Base-by-base conservation (phyloP, 495 filamentous ascomycete genomes). In the Hypoxylon intermedium region DNA sequence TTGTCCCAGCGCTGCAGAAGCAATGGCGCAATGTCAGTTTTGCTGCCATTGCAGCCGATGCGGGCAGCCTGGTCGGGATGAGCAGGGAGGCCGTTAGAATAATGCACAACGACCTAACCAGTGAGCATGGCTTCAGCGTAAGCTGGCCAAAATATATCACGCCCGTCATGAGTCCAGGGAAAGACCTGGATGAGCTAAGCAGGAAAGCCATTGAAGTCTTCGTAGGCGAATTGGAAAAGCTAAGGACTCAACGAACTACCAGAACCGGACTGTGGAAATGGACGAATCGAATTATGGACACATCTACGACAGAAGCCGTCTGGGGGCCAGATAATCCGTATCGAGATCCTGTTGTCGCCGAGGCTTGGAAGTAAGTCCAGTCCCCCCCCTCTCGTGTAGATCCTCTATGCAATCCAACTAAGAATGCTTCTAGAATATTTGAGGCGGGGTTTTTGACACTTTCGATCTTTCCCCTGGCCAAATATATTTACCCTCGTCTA, bases 21-120 rank as follows among this genome's bases (percentile, higher is more conserved):
- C 60, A 68, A 44, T 68, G 65, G 65, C 55, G 56, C 20, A 36
- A 16, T 24, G 20, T 68, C 28, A 65, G 60, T 60, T 65, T 68
- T 21, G 60, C 55, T 9, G 28, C 60, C 0, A 40, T 68, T 11
- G 52, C 65, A 0, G 65, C 60, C 20, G 52, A 46, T 12, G 55
- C 53, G 9, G 65, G 56, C 26, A 42, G 2, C 20, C 7, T 47
- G 1, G 38, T 65, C 6, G 65, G 65, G 13, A 57, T 60, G 44
- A 68, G 60, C 56, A 58, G 61, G 30, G 18, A 53, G 7, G 51
- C 60, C n/a, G n/a, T 58, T 15, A 37, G 50, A 12, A 13, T 64
- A 30, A 64, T 68, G 56, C 50, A 58, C 9, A 28, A 31, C 2
- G 65, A 64, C 37, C 26, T 68, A 9, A 51, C 24, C 6, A 50